Evolutionary conservation across 345 rosid genomes (phyloP).

Genomic region (Brassica nigra): DNA sequence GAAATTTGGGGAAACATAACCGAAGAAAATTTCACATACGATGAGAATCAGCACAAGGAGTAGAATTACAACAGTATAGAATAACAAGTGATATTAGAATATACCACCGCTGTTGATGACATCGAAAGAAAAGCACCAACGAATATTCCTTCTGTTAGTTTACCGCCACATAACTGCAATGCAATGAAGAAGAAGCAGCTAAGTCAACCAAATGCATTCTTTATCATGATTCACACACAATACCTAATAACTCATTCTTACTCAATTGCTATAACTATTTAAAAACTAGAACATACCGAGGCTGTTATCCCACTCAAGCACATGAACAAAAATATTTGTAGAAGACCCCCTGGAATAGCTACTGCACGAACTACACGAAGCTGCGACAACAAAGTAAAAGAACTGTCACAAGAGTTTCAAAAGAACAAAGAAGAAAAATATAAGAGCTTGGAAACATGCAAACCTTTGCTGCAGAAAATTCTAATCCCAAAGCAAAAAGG

Average conservation of each 20-base stretch:
- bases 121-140: slow-evolving; percentile 88
- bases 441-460: slow-evolving; percentile 24
- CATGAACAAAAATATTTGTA: slow-evolving; percentile 88
- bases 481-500: slow-evolving; percentile 90
- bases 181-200: slow-evolving; percentile 43
- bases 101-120: slow-evolving; percentile 98
- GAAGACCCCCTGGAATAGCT: slow-evolving; percentile 88
- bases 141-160: slow-evolving; percentile 86
- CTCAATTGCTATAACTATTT: not conserved
- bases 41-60: slow-evolving; percentile 1
- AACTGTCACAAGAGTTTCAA: slow-evolving; percentile 22
- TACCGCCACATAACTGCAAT: slow-evolving; percentile 88
- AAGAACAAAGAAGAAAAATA: slow-evolving; percentile 18
- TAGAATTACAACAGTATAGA: not conserved
- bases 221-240: slow-evolving; percentile 7
- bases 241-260: not conserved
- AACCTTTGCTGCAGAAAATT: slow-evolving; percentile 85
- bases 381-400: slow-evolving; percentile 49
- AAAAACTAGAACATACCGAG: slow-evolving; percentile 53
- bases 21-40: not conserved
- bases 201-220: slow-evolving; percentile 28
- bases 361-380: slow-evolving; percentile 94
- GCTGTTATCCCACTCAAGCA: slow-evolving; percentile 85
- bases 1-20: slow-evolving; percentile 16
- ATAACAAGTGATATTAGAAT: slow-evolving; percentile 20